These are phyloP conservation scores for Cladorrhinum sp. DNA, from an alignment of 2,329 filamentous ascomycete genomes.

Conservation along the genomic window DNA sequence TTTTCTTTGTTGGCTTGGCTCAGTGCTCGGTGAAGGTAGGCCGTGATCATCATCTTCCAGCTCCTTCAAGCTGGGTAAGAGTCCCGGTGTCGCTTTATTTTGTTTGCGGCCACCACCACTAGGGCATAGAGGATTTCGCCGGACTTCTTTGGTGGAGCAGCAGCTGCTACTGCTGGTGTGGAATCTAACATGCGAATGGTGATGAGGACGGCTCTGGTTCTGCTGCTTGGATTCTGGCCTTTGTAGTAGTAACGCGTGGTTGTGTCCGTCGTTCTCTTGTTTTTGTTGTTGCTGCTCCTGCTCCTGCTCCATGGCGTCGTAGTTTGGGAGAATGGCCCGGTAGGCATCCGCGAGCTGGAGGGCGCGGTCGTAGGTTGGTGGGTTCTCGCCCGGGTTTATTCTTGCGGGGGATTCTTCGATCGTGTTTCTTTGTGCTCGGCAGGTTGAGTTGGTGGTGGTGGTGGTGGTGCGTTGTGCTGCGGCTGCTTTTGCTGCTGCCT, in stretches of 20 bases:
- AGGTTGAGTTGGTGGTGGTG: neutral
- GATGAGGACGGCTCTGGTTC: no score
- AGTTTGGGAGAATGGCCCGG: slow-evolving; percentile 17
- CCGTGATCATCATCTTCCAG: neutral
- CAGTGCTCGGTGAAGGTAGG: neutral
- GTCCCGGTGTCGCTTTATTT: no score
- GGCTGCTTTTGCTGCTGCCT: neutral
- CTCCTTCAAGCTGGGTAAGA: no score
- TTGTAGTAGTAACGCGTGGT: no score
- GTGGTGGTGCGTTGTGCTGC: neutral
- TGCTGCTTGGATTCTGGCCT: no score
- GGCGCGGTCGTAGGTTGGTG: slow-evolving; percentile 16
- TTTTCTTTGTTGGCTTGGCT: neutral
- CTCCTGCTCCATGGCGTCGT: slow-evolving; percentile 6
- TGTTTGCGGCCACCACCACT: no score
- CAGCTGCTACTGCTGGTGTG: no score
- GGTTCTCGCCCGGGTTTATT: neutral
- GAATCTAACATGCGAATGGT: no score
- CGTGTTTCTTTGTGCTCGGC: neutral
- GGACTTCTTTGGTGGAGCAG: no score
- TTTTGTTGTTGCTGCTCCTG: neutral
- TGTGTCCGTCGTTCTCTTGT: neutral
- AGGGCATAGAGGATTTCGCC: no score
- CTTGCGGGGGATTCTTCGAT: neutral
- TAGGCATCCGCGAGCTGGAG: slow-evolving; percentile 18